phyloP scores from a whole-genome alignment of 2,329 filamentous ascomycete genomes.

The Basipetospora chlamydospora region DNA sequence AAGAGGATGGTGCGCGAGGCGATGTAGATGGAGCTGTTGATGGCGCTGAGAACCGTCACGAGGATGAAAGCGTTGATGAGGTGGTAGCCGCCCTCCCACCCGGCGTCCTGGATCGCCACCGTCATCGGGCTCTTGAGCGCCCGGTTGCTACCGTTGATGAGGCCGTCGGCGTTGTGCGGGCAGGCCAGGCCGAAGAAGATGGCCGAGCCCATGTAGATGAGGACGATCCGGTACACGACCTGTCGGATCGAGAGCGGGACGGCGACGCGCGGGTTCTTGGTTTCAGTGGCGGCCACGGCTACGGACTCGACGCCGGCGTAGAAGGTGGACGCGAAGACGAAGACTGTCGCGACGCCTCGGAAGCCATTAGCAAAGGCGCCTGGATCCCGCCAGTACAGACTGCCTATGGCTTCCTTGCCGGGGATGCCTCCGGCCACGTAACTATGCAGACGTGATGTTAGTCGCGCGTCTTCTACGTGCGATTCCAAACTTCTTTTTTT shows the following conservation, averaged over 20 bases:
- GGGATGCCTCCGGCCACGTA: slow-evolving; percentile 54
- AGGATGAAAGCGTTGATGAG: slow-evolving; percentile 69
- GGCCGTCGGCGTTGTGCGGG: slow-evolving; percentile 48
- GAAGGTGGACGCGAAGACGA: slow-evolving; percentile 56
- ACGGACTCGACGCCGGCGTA: slow-evolving; percentile 54
- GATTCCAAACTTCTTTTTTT: no score
- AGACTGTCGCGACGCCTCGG: slow-evolving; percentile 48
- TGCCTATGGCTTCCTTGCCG: slow-evolving; percentile 46
- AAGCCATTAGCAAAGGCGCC: slow-evolving; percentile 59
- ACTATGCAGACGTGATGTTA: slow-evolving; percentile 11
- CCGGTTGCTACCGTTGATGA: slow-evolving; percentile 46
- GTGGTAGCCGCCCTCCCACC: slow-evolving; percentile 58
- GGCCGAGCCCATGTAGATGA: slow-evolving; percentile 53
- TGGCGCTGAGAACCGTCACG: slow-evolving; percentile 54
- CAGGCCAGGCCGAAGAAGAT: slow-evolving; percentile 65
- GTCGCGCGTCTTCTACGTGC: not conserved
- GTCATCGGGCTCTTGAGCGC: slow-evolving; percentile 61
- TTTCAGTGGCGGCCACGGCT: slow-evolving; percentile 49
- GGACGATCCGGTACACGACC: slow-evolving; percentile 46
- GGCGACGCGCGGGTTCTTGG: slow-evolving; percentile 39
- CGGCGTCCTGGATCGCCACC: slow-evolving; percentile 57
- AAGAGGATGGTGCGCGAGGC: slow-evolving; percentile 59
- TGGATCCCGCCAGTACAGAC: slow-evolving; percentile 56
- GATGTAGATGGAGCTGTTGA: slow-evolving; percentile 67
- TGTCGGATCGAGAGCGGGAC: slow-evolving; percentile 45